phyloP scores from a whole-genome alignment of 1,139 yeast species.

The Geotrichum histeridarum region DNA sequence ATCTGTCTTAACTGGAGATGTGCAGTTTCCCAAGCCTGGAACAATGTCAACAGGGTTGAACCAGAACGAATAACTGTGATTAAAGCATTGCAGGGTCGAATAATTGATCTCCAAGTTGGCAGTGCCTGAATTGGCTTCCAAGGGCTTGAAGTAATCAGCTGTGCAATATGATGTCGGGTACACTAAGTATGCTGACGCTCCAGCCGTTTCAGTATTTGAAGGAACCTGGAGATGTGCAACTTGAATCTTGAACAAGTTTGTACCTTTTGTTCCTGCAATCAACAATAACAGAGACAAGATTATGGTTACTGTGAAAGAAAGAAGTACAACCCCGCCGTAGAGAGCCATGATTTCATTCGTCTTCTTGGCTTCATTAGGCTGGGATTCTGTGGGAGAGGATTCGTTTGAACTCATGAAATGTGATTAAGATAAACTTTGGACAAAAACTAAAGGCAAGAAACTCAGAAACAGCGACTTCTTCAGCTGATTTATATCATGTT shows the following conservation, averaged over 20 bases:
- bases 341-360: too few relatives aligned
- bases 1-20: neutral
- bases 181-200: neutral
- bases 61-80: neutral
- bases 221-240: neutral
- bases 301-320: neutral
- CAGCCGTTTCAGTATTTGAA: neutral
- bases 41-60: neutral
- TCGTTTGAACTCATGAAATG: too few relatives aligned
- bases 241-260: neutral
- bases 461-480: too few relatives aligned
- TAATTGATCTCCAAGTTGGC: neutral
- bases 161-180: neutral
- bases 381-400: neutral
- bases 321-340: neutral
- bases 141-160: neutral
- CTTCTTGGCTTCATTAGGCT: neutral
- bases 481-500: too few relatives aligned
- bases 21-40: neutral
- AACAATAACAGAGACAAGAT: neutral
- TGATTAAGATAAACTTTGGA: too few relatives aligned
- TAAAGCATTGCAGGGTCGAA: neutral
- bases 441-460: too few relatives aligned
- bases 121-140: neutral
- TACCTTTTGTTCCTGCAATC: neutral